phyloP scores from a whole-genome alignment of 805 yeast genomes.

The Myxozyma melibiosi region DNA sequence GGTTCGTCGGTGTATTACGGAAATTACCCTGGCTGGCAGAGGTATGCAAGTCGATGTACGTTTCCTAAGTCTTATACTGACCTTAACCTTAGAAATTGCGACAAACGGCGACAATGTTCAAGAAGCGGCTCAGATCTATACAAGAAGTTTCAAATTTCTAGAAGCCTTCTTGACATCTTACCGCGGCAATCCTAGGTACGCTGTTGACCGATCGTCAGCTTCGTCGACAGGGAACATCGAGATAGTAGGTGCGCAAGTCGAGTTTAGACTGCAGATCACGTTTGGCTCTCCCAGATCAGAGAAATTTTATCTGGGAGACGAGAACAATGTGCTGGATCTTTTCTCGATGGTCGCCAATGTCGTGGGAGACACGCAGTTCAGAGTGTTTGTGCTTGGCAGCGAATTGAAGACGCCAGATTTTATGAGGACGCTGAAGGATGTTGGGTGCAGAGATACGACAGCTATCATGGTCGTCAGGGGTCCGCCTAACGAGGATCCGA shows the following conservation, averaged over 20 bases:
- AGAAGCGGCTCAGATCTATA: not conserved
- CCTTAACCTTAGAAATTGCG: not conserved
- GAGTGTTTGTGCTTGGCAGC: constrained; percentile 23
- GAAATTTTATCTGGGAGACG: constrained; percentile 7
- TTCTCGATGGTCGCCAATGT: not conserved
- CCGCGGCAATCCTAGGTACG: not conserved
- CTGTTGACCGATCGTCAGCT: not conserved
- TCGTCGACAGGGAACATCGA: not conserved
- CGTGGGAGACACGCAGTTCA: constrained; percentile 7
- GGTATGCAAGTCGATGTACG: not conserved
- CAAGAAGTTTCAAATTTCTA: constrained; percentile 13
- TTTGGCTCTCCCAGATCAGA: not conserved
- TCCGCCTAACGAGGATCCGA: not conserved
- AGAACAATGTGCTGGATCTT: constrained; percentile 8
- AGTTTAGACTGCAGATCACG: constrained; percentile 18
- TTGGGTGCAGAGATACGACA: constrained; percentile 22
- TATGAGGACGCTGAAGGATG: constrained; percentile 6
- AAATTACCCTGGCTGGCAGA: constrained; percentile 7
- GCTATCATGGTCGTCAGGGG: constrained; percentile 20
- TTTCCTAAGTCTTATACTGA: not conserved
- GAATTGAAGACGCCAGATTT: constrained; percentile 9
- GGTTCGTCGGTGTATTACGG: constrained; percentile 8
- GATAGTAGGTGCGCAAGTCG: constrained; percentile 6
- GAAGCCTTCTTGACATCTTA: constrained; percentile 9
- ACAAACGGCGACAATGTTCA: not conserved